A percentile compares a stretch with the other conserved stretches of the same genome.
These are phyloP conservation scores for Trypanosoma platydactyli DNA, from an alignment of 208 protist genomes.

Conservation along the genomic window DNA sequence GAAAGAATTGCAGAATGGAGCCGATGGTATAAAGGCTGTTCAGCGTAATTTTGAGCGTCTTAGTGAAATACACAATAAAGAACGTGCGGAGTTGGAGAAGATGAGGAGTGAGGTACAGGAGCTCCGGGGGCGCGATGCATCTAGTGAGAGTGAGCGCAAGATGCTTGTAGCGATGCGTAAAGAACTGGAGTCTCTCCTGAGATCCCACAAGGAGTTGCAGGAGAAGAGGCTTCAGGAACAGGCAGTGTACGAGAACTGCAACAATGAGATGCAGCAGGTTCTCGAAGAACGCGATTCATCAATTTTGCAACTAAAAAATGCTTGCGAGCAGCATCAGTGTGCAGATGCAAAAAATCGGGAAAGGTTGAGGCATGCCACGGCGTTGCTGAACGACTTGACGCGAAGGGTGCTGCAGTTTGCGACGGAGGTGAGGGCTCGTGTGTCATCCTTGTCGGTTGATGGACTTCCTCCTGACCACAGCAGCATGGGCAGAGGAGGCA, in stretches of 20 bases:
- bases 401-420: slow-evolving; percentile 12
- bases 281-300: neutral
- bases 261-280: neutral
- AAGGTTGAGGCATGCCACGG: neutral
- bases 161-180: slow-evolving; percentile 29
- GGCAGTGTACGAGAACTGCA: neutral
- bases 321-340: neutral
- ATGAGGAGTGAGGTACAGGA: slow-evolving; percentile 22
- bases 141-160: slow-evolving; percentile 14
- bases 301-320: neutral
- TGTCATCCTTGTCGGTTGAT: slow-evolving; percentile 5
- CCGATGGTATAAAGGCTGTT: slow-evolving; percentile 86
- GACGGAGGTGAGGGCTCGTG: slow-evolving; percentile 9
- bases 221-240: neutral
- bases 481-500: neutral
- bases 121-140: slow-evolving; percentile 20
- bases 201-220: slow-evolving; percentile 13
- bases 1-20: slow-evolving; percentile 59
- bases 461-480: neutral
- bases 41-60: slow-evolving; percentile 90
- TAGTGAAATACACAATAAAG: slow-evolving; percentile 64
- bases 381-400: neutral
- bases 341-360: neutral
- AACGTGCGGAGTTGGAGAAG: slow-evolving; percentile 48
- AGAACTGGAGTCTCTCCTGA: slow-evolving; percentile 26